Evolutionary conservation across 2,329 filamentous ascomycete genomes (phyloP).

Genomic region (Domatiomyces globalis): DNA sequence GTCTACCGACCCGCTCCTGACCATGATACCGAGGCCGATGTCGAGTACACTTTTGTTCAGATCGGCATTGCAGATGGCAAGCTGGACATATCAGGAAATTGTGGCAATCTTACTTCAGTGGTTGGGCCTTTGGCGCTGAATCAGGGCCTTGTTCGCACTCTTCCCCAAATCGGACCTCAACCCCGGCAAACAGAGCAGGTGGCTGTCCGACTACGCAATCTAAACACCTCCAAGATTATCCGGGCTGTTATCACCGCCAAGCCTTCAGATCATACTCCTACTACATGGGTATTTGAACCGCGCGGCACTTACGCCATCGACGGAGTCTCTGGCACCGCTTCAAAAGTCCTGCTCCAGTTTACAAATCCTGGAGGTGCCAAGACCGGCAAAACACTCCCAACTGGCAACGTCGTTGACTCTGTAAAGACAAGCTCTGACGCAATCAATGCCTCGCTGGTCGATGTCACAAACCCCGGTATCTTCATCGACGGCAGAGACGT

Average conservation of each 20-base stretch:
- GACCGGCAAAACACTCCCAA: conserved; percentile 49
- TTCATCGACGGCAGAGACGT: conserved; percentile 46
- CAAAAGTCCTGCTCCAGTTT: conserved; percentile 47
- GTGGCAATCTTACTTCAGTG: conserved; percentile 58
- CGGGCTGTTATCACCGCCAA: conserved; percentile 41
- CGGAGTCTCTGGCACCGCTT: conserved; percentile 46
- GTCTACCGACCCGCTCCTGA: conserved; percentile 19
- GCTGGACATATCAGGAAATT: conserved; percentile 56
- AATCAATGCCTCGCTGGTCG: conserved; percentile 43
- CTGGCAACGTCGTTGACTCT: conserved; percentile 40
- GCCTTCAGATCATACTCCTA: neutral
- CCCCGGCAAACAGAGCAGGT: conserved; percentile 19
- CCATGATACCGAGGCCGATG: conserved; percentile 43
- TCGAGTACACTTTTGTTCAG: conserved; percentile 60
- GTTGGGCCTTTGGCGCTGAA: conserved; percentile 48
- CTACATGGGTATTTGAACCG: conserved; percentile 16
- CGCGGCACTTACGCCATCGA: conserved; percentile 48
- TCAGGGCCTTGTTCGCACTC: conserved; percentile 1
- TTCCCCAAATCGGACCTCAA: neutral
- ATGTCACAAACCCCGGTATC: conserved; percentile 50
- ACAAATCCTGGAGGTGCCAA: conserved; percentile 48
- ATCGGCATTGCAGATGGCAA: conserved; percentile 47
- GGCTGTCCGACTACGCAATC: conserved; percentile 52
- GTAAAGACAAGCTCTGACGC: conserved; percentile 27
- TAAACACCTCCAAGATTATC: conserved; percentile 55